Conservation (phyloP, 1,284 basidiomycete species). For the Tilletia caries region DNA sequence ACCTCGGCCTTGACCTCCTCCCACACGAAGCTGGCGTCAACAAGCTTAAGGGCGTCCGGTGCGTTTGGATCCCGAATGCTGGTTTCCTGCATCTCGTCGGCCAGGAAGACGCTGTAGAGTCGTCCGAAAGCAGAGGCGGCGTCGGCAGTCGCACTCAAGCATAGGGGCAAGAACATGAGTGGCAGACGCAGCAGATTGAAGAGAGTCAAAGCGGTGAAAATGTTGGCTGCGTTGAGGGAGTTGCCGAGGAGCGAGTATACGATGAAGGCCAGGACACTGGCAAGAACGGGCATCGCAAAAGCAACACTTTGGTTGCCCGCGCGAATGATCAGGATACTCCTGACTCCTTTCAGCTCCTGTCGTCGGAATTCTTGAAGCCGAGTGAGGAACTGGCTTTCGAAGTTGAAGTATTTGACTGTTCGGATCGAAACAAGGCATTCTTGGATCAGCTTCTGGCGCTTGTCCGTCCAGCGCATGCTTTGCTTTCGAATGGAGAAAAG, state of each 20-base stretch:
- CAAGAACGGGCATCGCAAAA: slow-evolving; percentile 72
- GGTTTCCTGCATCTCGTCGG: slow-evolving; percentile 60
- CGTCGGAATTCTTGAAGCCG: slow-evolving; percentile 69
- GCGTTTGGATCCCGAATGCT: slow-evolving; percentile 50
- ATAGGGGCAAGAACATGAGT: slow-evolving; percentile 63
- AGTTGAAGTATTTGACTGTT: slow-evolving; percentile 51
- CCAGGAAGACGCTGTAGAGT: slow-evolving; percentile 60
- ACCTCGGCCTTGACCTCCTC: slow-evolving; percentile 52
- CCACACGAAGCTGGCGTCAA: slow-evolving; percentile 67
- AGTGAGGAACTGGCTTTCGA: slow-evolving; percentile 56
- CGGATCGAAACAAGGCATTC: slow-evolving; percentile 50
- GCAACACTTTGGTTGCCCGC: slow-evolving; percentile 68
- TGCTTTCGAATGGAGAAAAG: slow-evolving; percentile 70
- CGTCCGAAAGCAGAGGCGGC: slow-evolving; percentile 46
- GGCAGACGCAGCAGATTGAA: slow-evolving; percentile 65
- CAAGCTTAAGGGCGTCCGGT: slow-evolving; percentile 55
- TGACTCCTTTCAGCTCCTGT: slow-evolving; percentile 74
- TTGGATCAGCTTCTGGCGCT: slow-evolving; percentile 54
- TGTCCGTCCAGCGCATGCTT: slow-evolving; percentile 84
- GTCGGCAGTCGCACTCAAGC: slow-evolving; percentile 47
- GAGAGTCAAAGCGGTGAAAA: slow-evolving; percentile 50
- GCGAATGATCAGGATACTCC: slow-evolving; percentile 70
- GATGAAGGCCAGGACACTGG: slow-evolving; percentile 79
- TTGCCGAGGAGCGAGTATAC: slow-evolving; percentile 73
- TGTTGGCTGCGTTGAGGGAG: slow-evolving; percentile 63